phyloP scores from a whole-genome alignment of 192 early-diverging fungal species.

The Coemansia aciculifera region DNA sequence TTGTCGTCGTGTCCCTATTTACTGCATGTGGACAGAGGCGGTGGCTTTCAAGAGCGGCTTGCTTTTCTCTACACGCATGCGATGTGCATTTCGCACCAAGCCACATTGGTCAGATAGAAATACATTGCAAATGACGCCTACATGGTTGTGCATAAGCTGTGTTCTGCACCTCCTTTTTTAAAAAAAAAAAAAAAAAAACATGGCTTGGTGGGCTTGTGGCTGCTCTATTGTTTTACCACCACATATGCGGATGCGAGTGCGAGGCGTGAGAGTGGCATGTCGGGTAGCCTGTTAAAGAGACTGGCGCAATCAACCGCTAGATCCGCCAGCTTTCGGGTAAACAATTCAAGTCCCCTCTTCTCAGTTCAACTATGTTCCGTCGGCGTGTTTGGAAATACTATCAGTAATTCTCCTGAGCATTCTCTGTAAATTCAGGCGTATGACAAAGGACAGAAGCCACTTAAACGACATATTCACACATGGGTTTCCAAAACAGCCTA shows the following conservation, averaged over 20 bases:
- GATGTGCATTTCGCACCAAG: not conserved
- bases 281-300: not conserved
- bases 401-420: not conserved
- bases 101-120: not conserved
- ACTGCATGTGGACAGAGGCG: not conserved
- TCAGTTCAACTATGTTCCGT: not conserved
- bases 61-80: not conserved
- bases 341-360: not conserved
- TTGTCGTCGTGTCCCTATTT: not conserved
- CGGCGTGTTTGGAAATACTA: not conserved
- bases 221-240: not conserved
- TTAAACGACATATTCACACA: not conserved
- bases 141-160: constrained; percentile 5
- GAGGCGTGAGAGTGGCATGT: constrained; percentile 5
- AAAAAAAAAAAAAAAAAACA: not conserved
- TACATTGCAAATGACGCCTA: constrained; percentile 7
- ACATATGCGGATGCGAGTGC: not conserved
- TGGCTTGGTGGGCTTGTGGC: not conserved
- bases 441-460: not conserved
- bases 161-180: not conserved
- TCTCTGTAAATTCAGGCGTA: not conserved
- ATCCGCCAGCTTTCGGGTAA: not conserved
- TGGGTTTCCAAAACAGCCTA: not conserved
- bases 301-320: not conserved
- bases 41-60: constrained; percentile 6